Evolutionary conservation across 2,329 filamentous ascomycete genomes (phyloP).

Genomic region (Thermoascus crustaceus): DNA sequence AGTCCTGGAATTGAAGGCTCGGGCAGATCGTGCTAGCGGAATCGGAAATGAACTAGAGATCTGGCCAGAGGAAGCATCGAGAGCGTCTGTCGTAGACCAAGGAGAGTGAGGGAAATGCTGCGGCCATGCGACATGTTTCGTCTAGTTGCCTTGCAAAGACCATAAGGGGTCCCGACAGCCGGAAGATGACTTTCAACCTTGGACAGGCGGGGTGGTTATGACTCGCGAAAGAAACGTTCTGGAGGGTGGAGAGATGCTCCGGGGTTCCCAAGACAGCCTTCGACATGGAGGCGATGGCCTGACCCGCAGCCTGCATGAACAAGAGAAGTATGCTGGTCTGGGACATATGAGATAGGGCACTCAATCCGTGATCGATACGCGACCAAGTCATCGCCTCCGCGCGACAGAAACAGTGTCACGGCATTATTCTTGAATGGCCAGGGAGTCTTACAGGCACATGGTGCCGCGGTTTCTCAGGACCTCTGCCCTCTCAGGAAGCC

Average conservation of each 20-base stretch:
- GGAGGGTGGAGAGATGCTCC: not conserved
- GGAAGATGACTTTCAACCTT: not conserved
- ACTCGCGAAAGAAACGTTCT: not conserved
- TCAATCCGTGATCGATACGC: too few species aligned
- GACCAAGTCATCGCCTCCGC: not conserved
- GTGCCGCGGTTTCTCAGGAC: not conserved
- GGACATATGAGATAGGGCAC: too few species aligned
- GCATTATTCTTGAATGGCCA: not conserved
- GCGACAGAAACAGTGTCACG: not conserved
- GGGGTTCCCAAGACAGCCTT: not conserved
- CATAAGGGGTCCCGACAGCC: not conserved
- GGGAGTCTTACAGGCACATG: not conserved
- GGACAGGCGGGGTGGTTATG: not conserved
- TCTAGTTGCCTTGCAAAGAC: too few species aligned
- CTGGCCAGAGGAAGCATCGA: too few species aligned
- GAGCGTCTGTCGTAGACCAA: too few species aligned
- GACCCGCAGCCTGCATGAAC: not conserved
- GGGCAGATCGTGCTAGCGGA: too few species aligned
- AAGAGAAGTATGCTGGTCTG: too few species aligned
- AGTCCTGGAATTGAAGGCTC: too few species aligned
- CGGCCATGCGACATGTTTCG: too few species aligned
- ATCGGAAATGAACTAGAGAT: too few species aligned
- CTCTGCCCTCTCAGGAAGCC: too few species aligned
- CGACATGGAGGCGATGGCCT: conserved; percentile 1
- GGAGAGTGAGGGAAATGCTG: too few species aligned